Conservation (phyloP, 2,329 filamentous ascomycete species). For the Hypoxylon sp. region DNA sequence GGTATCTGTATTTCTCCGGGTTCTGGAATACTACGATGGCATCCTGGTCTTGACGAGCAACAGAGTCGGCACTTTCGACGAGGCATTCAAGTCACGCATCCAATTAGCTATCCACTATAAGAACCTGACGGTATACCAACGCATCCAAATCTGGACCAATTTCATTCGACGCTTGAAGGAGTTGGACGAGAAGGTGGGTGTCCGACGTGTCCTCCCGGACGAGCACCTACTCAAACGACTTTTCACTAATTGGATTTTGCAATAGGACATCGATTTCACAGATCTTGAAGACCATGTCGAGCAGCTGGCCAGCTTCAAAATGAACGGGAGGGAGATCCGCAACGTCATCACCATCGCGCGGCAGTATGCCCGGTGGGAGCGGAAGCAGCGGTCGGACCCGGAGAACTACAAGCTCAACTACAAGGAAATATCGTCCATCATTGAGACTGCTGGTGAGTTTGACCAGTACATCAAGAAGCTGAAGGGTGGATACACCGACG, state of each 20-base stretch:
- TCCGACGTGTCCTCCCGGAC: not conserved
- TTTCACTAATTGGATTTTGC: too few species aligned
- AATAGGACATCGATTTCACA: conserved; percentile 30
- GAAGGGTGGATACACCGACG: not conserved
- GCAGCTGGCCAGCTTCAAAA: conserved; percentile 54
- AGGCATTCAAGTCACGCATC: conserved; percentile 47
- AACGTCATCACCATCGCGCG: conserved; percentile 54
- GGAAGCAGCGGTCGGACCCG: not conserved
- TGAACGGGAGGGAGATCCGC: conserved; percentile 62
- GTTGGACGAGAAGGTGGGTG: not conserved
- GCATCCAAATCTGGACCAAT: conserved; percentile 42
- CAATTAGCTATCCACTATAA: conserved; percentile 45
- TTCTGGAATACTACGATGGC: conserved; percentile 60
- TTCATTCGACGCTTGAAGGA: conserved; percentile 23
- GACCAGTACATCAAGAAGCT: not conserved
- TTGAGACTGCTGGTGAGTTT: not conserved
- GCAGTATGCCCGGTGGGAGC: conserved; percentile 12
- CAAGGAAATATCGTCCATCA: not conserved
- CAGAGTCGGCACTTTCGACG: conserved; percentile 50
- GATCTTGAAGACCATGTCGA: conserved; percentile 42
- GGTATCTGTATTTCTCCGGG: conserved; percentile 56
- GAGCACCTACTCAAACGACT: too few species aligned
- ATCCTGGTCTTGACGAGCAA: conserved; percentile 61
- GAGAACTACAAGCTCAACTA: not conserved
- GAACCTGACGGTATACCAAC: conserved; percentile 30